phyloP scores from a whole-genome alignment of 345 rosid species.

The Syzygium grande region DNA sequence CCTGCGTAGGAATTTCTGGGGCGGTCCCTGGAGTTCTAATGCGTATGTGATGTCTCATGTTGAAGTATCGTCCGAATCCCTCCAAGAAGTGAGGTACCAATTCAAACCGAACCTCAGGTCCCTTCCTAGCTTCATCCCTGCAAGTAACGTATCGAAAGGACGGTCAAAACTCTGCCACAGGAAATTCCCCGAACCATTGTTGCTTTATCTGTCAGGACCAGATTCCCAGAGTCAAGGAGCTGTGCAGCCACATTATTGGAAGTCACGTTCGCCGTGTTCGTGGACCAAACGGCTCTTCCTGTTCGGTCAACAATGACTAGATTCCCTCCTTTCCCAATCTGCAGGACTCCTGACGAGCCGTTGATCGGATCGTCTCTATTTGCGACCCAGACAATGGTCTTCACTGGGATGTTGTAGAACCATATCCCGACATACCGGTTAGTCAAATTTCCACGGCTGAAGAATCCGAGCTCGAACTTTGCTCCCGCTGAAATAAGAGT shows the following conservation, averaged over 20 bases:
- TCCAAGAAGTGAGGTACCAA: conserved; percentile 26
- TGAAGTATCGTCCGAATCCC: conserved; percentile 23
- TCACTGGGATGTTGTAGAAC: not conserved
- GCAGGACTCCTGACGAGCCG: conserved; percentile 6
- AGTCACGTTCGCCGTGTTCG: not conserved
- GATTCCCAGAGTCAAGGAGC: conserved; percentile 18
- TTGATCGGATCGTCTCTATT: conserved; percentile 28
- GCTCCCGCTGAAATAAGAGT: conserved; percentile 1
- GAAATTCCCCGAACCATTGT: not conserved
- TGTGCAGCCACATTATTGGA: not conserved
- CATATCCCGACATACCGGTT: not conserved
- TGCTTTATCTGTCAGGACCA: conserved; percentile 3
- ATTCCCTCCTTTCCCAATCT: not conserved
- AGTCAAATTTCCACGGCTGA: not conserved
- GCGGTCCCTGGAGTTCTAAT: conserved; percentile 14
- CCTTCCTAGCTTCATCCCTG: conserved; percentile 3
- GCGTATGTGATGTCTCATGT: conserved; percentile 12
- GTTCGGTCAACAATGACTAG: not conserved
- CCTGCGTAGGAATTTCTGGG: conserved; percentile 5
- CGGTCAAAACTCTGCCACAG: conserved; percentile 1
- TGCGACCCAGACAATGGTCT: conserved; percentile 8
- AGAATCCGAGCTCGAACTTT: conserved; percentile 14
- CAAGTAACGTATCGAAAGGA: conserved; percentile 9
- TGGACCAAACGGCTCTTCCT: not conserved
- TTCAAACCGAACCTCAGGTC: not conserved